A percentile compares a stretch with the other conserved stretches of the same genome.
phyloP scores from a whole-genome alignment of 108 stramenopile genomes.

The Fragilariopsis cylindrus region DNA sequence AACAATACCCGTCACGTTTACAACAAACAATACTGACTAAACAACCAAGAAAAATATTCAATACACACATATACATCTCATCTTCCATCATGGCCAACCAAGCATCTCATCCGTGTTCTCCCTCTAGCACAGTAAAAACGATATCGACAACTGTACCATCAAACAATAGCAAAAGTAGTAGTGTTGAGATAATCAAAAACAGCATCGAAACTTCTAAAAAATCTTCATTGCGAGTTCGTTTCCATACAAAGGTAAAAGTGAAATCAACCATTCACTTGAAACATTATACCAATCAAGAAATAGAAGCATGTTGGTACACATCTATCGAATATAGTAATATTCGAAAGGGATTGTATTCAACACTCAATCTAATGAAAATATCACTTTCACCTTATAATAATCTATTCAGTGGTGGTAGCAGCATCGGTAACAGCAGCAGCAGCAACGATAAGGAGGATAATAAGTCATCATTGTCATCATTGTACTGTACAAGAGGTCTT shows the following conservation, averaged over 20 bases:
- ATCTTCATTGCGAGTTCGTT: neutral
- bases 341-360: neutral
- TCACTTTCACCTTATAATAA: neutral
- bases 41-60: no score
- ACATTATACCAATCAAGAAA: conserved; percentile 1
- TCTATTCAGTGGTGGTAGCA: neutral
- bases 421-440: neutral
- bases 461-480: neutral
- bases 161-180: no score
- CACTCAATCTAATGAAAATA: neutral
- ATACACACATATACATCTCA: no score
- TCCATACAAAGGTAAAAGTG: neutral
- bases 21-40: no score
- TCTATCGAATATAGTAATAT: neutral
- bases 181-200: no score
- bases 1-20: no score
- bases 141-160: no score
- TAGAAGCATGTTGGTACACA: neutral
- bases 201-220: no score
- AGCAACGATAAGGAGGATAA: neutral
- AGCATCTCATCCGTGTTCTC: no score
- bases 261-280: neutral
- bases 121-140: no score
- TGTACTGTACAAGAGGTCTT: neutral
- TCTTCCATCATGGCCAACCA: no score